Evolutionary conservation across 139 green algal genomes (phyloP), one percentile per base, ranked within the genome.

Genomic region (Chlamydomonas applanata): DNA sequence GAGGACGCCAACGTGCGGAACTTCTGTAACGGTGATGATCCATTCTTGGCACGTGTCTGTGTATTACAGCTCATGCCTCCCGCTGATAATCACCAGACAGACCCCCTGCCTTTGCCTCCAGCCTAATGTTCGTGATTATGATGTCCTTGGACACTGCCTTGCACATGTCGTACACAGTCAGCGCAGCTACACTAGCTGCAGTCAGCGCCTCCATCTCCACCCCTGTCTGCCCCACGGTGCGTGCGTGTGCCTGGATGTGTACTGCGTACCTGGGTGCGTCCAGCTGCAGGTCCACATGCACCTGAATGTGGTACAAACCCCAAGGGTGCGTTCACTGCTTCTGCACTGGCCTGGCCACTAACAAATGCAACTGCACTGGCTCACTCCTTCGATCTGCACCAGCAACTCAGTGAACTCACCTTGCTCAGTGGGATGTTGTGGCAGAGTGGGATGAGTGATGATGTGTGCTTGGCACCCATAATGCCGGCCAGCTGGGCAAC

Each of bases 191-290:
- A 4, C 82, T 67, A 0, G 83, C 92, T 2, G 91, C 96, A 13
- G 90, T 96, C 25, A 99, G 74, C 20, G 96, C 96, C 79, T 99
- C 96, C 96, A 99, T 99, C 84, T 99, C 96, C 27, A 99, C 95
- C 9, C 96, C 94, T 35, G 92, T 96, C 34, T 83, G 72, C 17
- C 89, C 90, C 22, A 84, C 73, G 0, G 84, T 90, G 19, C 64
- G 72, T 0, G 86, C 92, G 11, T 74, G 75, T 1, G 89, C 83
- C 0, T 9, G 66, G 14, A 98, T 78, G 29, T 71, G 45, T 14
- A 98, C 89, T 1, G 80, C 76, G 14, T 85, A 61, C 0, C 24
- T 14, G 0, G 45, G 46, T 0, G 67, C 24, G 17, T 88, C 82
- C 73, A 98, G 78, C 29, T 69, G 1, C 32, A 97, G 78, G 13